Conservation (phyloP, 345 rosid genomes). For the Litchi chinensis region DNA sequence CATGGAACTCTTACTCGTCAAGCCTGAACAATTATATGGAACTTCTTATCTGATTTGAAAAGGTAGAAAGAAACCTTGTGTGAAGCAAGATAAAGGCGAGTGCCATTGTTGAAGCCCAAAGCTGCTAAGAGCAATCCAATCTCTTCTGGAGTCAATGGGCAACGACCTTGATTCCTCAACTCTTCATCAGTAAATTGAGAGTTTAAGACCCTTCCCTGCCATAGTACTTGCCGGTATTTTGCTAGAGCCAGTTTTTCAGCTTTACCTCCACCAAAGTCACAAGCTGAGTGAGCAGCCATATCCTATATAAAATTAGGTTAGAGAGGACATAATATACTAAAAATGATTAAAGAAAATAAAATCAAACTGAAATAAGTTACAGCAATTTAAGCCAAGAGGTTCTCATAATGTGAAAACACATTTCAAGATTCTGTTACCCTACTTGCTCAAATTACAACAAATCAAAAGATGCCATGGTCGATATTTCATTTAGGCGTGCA, state of each 20-base stretch:
- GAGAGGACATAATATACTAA: neutral
- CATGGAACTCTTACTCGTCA: neutral
- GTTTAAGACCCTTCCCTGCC: slow-evolving; percentile 96
- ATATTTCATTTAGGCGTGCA: neutral
- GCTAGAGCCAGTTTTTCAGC: slow-evolving; percentile 88
- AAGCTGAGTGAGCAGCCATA: slow-evolving; percentile 99
- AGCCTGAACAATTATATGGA: neutral
- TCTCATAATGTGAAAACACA: neutral
- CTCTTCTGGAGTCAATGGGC: slow-evolving; percentile 98
- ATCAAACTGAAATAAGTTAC: neutral
- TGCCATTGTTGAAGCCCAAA: slow-evolving; percentile 78
- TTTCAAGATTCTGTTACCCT: slow-evolving; percentile 9
- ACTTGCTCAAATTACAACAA: neutral
- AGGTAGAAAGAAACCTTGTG: slow-evolving; percentile 57
- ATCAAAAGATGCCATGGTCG: neutral
- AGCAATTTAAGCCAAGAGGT: slow-evolving; percentile 2
- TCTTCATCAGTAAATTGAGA: slow-evolving; percentile 80
- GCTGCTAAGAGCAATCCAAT: slow-evolving; percentile 86
- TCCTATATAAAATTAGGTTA: slow-evolving; percentile 53
- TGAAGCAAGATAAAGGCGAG: slow-evolving; percentile 93
- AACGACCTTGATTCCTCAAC: slow-evolving; percentile 89
- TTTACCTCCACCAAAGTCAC: slow-evolving; percentile 98
- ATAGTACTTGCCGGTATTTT: slow-evolving; percentile 80
- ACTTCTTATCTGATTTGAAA: slow-evolving; percentile 2
- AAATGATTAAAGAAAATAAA: neutral